phyloP scores from a whole-genome alignment of 2,329 filamentous ascomycete genomes.

The Pseudocercospora ulei region DNA sequence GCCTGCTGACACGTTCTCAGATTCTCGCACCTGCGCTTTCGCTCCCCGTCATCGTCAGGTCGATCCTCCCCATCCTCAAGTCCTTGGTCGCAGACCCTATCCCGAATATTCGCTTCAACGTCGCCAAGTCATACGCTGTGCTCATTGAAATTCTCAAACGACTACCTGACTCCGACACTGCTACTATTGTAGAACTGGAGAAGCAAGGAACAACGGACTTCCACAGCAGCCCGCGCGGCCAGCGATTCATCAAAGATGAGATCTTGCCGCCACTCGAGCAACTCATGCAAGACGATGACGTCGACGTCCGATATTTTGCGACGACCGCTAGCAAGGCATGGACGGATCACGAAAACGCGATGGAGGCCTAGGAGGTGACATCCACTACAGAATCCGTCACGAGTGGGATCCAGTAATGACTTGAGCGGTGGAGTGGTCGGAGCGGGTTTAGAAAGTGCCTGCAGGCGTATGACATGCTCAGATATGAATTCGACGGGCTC shows the following conservation, averaged over 20 bases:
- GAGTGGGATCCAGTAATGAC: conserved; percentile 6
- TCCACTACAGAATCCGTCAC: conserved; percentile 1
- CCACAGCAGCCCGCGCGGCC: conserved; percentile 36
- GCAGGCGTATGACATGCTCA: background rate
- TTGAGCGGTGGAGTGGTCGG: background rate
- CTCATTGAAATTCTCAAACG: conserved; percentile 86
- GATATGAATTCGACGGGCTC: conserved; percentile 4
- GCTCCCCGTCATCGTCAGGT: conserved; percentile 82
- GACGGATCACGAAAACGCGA: conserved; percentile 30
- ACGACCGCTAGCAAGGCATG: conserved; percentile 64
- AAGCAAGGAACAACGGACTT: conserved; percentile 57
- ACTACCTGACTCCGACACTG: conserved; percentile 65
- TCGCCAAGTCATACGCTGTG: conserved; percentile 91
- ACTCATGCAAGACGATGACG: conserved; percentile 92
- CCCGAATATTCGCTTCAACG: conserved; percentile 98
- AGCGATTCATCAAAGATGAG: conserved; percentile 40
- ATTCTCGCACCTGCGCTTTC: conserved; percentile 88
- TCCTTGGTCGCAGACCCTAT: conserved; percentile 90
- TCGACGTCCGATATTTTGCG: conserved; percentile 96
- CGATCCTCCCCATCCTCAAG: conserved; percentile 91
- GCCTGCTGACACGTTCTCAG: conserved; percentile 42
- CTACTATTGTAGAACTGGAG: conserved; percentile 70
- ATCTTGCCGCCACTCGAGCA: conserved; percentile 87
- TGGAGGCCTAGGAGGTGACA: conserved; percentile 31
- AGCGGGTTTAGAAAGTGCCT: background rate